A percentile compares a stretch with the other conserved stretches of the same genome.
These are phyloP conservation scores for Penicillium herquei DNA, from an alignment of 495 filamentous ascomycete species.

Conservation along the genomic window DNA sequence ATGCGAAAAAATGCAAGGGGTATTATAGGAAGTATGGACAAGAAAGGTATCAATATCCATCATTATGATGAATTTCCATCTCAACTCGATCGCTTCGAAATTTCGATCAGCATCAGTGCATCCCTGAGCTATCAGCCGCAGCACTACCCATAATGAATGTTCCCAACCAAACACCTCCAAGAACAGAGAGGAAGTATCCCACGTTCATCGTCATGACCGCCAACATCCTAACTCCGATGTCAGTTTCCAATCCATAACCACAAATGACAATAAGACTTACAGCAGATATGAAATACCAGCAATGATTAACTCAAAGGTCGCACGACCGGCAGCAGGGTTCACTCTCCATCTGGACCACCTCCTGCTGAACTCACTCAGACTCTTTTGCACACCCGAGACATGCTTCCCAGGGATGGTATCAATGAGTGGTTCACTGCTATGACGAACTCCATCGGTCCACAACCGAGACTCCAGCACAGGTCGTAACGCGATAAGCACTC, in stretches of 20 bases:
- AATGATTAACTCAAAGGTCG: constrained; percentile 54
- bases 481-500: constrained; percentile 67
- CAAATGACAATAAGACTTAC: constrained; percentile 54
- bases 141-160: constrained; percentile 33
- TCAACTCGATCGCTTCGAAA: too few species aligned
- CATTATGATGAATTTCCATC: too few species aligned
- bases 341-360: constrained; percentile 29
- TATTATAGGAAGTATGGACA: too few species aligned
- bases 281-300: constrained; percentile 79
- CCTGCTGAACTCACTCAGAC: constrained; percentile 17
- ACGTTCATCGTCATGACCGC: constrained; percentile 98
- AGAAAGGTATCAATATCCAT: too few species aligned
- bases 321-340: constrained; percentile 23
- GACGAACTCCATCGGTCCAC: constrained; percentile 22
- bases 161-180: constrained; percentile 80
- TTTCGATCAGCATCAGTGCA: too few species aligned
- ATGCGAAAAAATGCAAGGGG: too few species aligned
- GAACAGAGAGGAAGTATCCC: constrained; percentile 88
- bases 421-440: constrained; percentile 8
- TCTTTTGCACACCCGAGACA: constrained; percentile 8
- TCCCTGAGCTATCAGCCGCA: constrained; percentile 19
- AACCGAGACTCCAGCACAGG: constrained; percentile 46
- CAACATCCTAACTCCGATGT: constrained; percentile 68
- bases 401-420: constrained; percentile 1
- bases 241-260: neutral